A percentile compares a stretch with the other conserved stretches of the same genome.
phyloP scores from a whole-genome alignment of 331 rosid genomes.

The Pyracantha coccinea region DNA sequence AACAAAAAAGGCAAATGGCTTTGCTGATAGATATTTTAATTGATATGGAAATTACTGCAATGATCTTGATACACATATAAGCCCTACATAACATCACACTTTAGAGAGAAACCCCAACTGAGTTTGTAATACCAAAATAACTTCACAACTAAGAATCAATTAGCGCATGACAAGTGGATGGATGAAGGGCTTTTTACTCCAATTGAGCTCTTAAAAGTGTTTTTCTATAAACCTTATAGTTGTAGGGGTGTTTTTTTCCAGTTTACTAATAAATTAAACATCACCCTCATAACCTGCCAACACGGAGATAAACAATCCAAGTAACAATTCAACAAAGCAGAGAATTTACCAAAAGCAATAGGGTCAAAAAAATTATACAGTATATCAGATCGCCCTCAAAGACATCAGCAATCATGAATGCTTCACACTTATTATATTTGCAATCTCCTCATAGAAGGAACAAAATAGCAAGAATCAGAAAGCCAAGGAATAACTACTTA shows the following conservation, averaged over 20 bases:
- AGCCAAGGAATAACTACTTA: constrained; percentile 36
- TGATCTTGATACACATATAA: not conserved
- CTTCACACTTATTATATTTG: not conserved
- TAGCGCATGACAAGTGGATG: not conserved
- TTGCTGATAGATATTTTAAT: not conserved
- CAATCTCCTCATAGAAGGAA: not conserved
- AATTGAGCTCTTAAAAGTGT: too few relatives aligned
- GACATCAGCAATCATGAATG: not conserved
- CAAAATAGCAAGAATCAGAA: constrained; percentile 1
- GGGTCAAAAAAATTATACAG: not conserved
- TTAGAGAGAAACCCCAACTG: not conserved
- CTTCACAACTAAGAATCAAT: not conserved
- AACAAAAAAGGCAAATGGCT: not conserved
- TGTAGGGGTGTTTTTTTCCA: not conserved
- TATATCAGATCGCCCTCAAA: not conserved
- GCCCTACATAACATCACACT: not conserved
- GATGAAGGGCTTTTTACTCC: not conserved
- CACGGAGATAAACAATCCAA: not conserved
- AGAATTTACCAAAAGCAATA: not conserved
- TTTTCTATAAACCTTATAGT: too few relatives aligned
- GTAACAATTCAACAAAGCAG: not conserved
- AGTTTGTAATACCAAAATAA: not conserved
- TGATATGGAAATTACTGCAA: not conserved
- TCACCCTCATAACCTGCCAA: not conserved
- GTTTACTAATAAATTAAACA: not conserved